Conservation (phyloP, 495 filamentous ascomycete genomes). For the Neurospora sp. region DNA sequence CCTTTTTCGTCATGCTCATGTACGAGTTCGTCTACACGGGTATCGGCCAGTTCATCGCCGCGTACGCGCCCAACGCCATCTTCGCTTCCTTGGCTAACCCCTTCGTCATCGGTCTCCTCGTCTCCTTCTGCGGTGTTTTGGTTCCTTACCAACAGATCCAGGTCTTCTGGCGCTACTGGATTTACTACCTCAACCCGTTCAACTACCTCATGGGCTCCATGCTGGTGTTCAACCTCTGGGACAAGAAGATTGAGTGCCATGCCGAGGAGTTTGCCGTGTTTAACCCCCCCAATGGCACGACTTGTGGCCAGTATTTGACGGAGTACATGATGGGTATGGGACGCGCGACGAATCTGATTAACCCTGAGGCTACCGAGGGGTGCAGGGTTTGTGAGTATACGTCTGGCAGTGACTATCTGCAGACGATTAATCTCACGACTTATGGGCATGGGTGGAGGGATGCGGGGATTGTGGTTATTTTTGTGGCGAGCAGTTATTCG, state of each 20-base stretch:
- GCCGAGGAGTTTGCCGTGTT: conserved; percentile 15
- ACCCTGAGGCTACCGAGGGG: conserved; percentile 29
- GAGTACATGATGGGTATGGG: conserved; percentile 21
- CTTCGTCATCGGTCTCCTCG: conserved; percentile 37
- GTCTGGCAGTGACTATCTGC: conserved; percentile 46
- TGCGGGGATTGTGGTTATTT: conserved; percentile 38
- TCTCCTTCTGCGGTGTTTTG: conserved; percentile 46
- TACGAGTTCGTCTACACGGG: conserved; percentile 40
- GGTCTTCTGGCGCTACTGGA: conserved; percentile 34
- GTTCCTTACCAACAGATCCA: conserved; percentile 42
- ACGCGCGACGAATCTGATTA: conserved; percentile 22
- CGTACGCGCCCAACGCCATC: conserved; percentile 43
- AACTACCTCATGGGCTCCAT: conserved; percentile 42
- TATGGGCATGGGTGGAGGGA: conserved; percentile 52
- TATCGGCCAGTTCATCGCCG: conserved; percentile 35
- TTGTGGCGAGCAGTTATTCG: conserved; percentile 22
- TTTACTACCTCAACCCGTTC: conserved; percentile 49
- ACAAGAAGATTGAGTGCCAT: conserved; percentile 5
- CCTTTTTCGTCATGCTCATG: conserved; percentile 35
- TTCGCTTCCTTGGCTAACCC: conserved; percentile 44
- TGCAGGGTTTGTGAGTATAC: conserved; percentile 57
- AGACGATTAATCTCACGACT: conserved; percentile 17
- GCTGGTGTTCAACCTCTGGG: conserved; percentile 16
- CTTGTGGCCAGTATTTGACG: conserved; percentile 17
- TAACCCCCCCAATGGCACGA: conserved; percentile 15